Percentiles rank a stretch among this genome's conserved stretches.
These are phyloP conservation scores for Brachypodium distachyon DNA, from an alignment of 202 grass and related monocot species.

Conservation along the genomic window DNA sequence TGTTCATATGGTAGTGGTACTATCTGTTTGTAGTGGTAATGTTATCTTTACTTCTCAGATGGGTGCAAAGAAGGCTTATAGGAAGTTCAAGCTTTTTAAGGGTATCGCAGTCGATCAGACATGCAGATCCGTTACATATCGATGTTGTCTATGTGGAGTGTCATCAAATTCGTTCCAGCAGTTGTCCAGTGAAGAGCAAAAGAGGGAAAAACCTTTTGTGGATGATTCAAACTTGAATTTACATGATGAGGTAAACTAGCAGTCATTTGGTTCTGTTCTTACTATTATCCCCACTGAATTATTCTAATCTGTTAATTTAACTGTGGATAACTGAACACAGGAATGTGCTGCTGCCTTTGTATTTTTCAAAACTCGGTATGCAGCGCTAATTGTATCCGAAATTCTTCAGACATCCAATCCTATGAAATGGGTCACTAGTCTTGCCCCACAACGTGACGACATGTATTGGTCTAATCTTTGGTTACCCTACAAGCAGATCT, in stretches of 20 bases:
- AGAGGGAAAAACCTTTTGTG: constrained; percentile 25
- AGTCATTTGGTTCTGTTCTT: constrained; percentile 15
- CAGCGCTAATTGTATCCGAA: constrained; percentile 59
- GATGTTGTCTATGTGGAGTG: constrained; percentile 75
- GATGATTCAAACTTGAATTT: constrained; percentile 19
- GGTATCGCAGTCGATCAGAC: constrained; percentile 30
- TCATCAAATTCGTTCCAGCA: constrained; percentile 67
- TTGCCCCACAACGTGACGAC: constrained; percentile 78
- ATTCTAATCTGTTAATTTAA: constrained; percentile 6
- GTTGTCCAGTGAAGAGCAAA: constrained; percentile 43
- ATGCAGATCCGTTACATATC: constrained; percentile 34
- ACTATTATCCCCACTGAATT: background rate
- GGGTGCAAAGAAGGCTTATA: constrained; percentile 65
- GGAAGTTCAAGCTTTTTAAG: constrained; percentile 60
- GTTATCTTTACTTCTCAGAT: constrained; percentile 48
- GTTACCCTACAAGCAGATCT: constrained; percentile 77
- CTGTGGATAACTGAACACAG: constrained; percentile 28
- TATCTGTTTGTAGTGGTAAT: constrained; percentile 6
- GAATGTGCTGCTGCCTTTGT: constrained; percentile 82
- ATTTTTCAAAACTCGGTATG: constrained; percentile 95
- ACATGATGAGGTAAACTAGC: constrained; percentile 44
- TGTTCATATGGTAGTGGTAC: constrained; percentile 13
- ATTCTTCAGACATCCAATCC: constrained; percentile 90
- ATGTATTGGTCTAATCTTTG: constrained; percentile 98
- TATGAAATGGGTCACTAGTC: constrained; percentile 73